Evolutionary conservation across 2,329 filamentous ascomycete species (phyloP).

Genomic region (Colletotrichum sp.): DNA sequence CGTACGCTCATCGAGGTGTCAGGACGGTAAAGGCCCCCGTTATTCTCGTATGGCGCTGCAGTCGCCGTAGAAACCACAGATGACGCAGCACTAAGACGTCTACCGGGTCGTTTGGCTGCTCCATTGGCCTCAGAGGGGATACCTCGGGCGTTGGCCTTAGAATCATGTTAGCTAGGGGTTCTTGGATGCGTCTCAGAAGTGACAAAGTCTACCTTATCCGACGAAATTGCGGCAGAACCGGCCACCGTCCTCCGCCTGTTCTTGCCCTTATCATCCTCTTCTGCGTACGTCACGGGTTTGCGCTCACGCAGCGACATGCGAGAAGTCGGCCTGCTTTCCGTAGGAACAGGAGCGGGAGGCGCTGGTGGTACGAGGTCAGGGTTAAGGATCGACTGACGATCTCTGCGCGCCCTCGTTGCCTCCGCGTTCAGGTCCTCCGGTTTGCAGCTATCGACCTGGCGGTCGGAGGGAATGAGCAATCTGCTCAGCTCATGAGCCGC

Average conservation of each 20-base stretch:
- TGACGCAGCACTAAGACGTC: slow-evolving; percentile 57
- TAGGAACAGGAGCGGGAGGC: slow-evolving; percentile 27
- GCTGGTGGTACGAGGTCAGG: slow-evolving; percentile 35
- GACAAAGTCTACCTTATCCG: slow-evolving; percentile 42
- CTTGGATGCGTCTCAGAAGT: neutral
- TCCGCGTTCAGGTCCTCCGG: slow-evolving; percentile 80
- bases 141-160: slow-evolving; percentile 37
- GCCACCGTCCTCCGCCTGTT: slow-evolving; percentile 68
- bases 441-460: slow-evolving; percentile 77
- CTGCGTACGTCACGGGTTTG: slow-evolving; percentile 59
- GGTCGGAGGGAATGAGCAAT: slow-evolving; percentile 76
- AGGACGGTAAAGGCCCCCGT: slow-evolving; percentile 30
- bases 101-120: slow-evolving; percentile 37
- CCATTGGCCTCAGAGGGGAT: slow-evolving; percentile 27
- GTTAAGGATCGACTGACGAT: slow-evolving; percentile 63
- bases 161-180: slow-evolving; percentile 14
- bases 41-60: neutral
- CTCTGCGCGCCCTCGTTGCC: slow-evolving; percentile 65
- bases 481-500: slow-evolving; percentile 86
- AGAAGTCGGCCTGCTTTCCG: slow-evolving; percentile 49
- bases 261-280: slow-evolving; percentile 44
- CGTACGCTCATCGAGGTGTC: slow-evolving; percentile 37
- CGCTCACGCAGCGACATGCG: slow-evolving; percentile 78
- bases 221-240: slow-evolving; percentile 51
- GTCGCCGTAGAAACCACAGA: slow-evolving; percentile 28